phyloP scores from a whole-genome alignment of 2,329 filamentous ascomycete genomes.

The Fusarium sp. region DNA sequence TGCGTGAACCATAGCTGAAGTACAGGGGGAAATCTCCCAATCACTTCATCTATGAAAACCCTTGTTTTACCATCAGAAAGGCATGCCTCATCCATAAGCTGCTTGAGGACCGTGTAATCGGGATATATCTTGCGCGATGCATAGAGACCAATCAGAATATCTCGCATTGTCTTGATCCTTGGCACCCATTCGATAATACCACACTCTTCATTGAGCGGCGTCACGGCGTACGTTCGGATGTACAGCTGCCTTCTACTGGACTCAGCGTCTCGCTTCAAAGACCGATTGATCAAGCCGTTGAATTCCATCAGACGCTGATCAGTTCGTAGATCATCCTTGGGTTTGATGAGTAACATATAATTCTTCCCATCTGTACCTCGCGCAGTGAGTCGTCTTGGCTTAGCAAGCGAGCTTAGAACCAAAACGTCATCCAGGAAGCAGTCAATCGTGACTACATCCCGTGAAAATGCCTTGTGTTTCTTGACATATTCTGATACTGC shows the following conservation, averaged over 20 bases:
- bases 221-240: conserved; percentile 97
- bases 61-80: conserved; percentile 71
- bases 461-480: conserved; percentile 88
- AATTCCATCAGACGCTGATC: conserved; percentile 99
- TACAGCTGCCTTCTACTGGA: conserved; percentile 92
- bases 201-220: conserved; percentile 96
- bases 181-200: conserved; percentile 99
- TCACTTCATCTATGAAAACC: conserved; percentile 79
- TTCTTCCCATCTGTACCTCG: conserved; percentile 89
- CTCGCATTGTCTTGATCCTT: conserved; percentile 92
- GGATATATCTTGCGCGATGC: conserved; percentile 78
- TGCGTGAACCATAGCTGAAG: conserved; percentile 97
- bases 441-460: conserved; percentile 87
- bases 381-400: conserved; percentile 90
- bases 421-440: conserved; percentile 89
- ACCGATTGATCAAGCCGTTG: conserved; percentile 97
- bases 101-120: conserved; percentile 79
- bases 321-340: conserved; percentile 96
- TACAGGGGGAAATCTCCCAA: conserved; percentile 82
- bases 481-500: conserved; percentile 79
- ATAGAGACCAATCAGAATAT: conserved; percentile 88
- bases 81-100: conserved; percentile 75
- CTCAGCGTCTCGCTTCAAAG: conserved; percentile 91
- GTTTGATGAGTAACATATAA: conserved; percentile 95
- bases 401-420: conserved; percentile 91